These are phyloP conservation scores for Cutaneotrichosporon spelunceum DNA, from an alignment of 1,284 basidiomycete genomes.

Conservation along the genomic window DNA sequence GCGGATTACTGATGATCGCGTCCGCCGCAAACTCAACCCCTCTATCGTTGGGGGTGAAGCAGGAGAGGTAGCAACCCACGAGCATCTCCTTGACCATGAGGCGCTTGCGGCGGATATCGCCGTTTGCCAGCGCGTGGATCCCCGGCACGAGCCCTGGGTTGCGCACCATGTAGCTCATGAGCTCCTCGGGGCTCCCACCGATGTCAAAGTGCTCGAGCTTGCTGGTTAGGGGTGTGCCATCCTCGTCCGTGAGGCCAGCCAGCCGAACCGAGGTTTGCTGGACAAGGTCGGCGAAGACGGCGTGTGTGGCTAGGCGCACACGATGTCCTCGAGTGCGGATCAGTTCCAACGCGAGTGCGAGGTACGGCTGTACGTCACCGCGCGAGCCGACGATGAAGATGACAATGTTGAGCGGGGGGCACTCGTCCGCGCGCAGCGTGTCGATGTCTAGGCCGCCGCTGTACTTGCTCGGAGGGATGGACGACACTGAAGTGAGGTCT, in stretches of 20 bases:
- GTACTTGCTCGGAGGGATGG: background rate
- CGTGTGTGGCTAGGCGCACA: slow-evolving; percentile 65
- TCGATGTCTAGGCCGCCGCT: background rate
- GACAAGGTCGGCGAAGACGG: slow-evolving; percentile 62
- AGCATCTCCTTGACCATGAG: slow-evolving; percentile 55
- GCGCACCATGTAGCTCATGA: slow-evolving; percentile 50
- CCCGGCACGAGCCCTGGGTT: slow-evolving; percentile 46
- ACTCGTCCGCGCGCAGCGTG: slow-evolving; percentile 12
- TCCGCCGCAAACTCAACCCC: slow-evolving; percentile 59
- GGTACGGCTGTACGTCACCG: slow-evolving; percentile 68
- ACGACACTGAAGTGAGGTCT: background rate
- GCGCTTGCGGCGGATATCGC: slow-evolving; percentile 39
- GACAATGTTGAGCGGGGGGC: slow-evolving; percentile 59
- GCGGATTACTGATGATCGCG: slow-evolving; percentile 65
- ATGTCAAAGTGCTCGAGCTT: slow-evolving; percentile 45
- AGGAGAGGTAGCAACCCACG: slow-evolving; percentile 60
- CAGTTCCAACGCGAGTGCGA: slow-evolving; percentile 61
- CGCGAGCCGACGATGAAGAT: slow-evolving; percentile 65
- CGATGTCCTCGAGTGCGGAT: slow-evolving; percentile 58
- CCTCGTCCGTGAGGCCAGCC: slow-evolving; percentile 55
- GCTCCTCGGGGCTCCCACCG: slow-evolving; percentile 46
- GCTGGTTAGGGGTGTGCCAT: slow-evolving; percentile 49
- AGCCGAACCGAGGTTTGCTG: slow-evolving; percentile 55
- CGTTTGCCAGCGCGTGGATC: slow-evolving; percentile 37
- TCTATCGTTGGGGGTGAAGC: slow-evolving; percentile 56